Percentiles rank a stretch among this genome's conserved stretches.
Conservation (phyloP, 805 yeast genomes). For the Candida chilensis region DNA sequence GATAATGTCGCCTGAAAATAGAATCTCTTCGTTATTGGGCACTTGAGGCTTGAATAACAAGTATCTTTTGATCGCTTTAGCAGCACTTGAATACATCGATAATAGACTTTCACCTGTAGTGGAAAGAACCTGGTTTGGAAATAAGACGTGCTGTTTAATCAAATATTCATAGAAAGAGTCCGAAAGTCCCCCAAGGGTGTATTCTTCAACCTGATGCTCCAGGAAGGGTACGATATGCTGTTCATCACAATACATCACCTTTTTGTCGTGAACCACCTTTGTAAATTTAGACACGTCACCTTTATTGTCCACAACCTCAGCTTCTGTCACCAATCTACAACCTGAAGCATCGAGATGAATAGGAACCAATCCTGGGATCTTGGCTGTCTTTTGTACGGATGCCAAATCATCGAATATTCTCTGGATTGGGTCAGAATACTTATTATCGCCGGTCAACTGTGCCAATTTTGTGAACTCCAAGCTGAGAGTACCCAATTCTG, state of each 20-base stretch:
- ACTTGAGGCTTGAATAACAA: slow-evolving; percentile 36
- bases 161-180: slow-evolving; percentile 42
- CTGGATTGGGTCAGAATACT: slow-evolving; percentile 36
- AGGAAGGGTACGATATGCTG: slow-evolving; percentile 5
- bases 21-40: slow-evolving; percentile 17
- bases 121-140: slow-evolving; percentile 6
- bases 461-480: slow-evolving; percentile 45
- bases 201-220: slow-evolving; percentile 6
- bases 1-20: slow-evolving; percentile 7
- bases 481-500: slow-evolving; percentile 40
- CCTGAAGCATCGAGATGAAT: slow-evolving; percentile 40
- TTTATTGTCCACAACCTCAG: slow-evolving; percentile 18
- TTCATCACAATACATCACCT: slow-evolving; percentile 21
- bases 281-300: slow-evolving; percentile 12
- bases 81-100: background rate
- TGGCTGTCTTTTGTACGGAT: background rate
- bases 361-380: slow-evolving; percentile 34
- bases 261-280: slow-evolving; percentile 18
- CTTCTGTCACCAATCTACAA: slow-evolving; percentile 23
- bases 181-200: slow-evolving; percentile 26
- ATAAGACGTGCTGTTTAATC: slow-evolving; percentile 35
- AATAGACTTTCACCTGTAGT: background rate
- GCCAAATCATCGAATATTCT: background rate
- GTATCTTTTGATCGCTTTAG: slow-evolving; percentile 15
- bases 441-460: slow-evolving; percentile 36